Evolutionary conservation across 139 green algal genomes (phyloP).

Genomic region (Closterium sp.): DNA sequence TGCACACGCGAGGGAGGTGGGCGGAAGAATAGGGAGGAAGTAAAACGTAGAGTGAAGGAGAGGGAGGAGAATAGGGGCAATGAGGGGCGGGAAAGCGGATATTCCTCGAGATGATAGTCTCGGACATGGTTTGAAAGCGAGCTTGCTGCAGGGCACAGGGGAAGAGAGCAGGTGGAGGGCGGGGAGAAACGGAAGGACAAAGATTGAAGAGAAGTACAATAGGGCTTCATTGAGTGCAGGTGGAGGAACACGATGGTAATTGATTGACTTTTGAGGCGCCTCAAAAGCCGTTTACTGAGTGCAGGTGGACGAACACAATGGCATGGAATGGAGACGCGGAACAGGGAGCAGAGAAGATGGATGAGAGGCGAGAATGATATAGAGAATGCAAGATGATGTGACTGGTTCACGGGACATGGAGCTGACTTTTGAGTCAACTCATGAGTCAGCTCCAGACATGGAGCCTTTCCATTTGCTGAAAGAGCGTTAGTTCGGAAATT

Average conservation of each 20-base stretch:
- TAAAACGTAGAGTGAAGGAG: neutral
- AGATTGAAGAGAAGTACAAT: too few relatives aligned
- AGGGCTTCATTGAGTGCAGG: too few relatives aligned
- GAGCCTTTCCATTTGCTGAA: too few relatives aligned
- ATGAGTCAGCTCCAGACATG: too few relatives aligned
- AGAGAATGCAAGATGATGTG: neutral
- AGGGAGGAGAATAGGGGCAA: neutral
- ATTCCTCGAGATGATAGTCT: neutral
- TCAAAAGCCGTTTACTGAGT: neutral
- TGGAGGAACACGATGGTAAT: too few relatives aligned
- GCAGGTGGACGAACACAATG: neutral
- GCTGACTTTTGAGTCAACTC: too few relatives aligned
- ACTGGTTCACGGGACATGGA: too few relatives aligned
- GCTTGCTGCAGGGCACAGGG: neutral
- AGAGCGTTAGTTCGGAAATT: too few relatives aligned
- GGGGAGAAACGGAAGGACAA: neutral
- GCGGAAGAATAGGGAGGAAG: neutral
- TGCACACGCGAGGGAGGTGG: neutral
- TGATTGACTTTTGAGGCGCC: too few relatives aligned
- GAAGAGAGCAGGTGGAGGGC: neutral
- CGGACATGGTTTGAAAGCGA: neutral
- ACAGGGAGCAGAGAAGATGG: neutral
- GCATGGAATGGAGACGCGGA: neutral
- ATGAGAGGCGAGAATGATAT: neutral
- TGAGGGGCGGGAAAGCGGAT: neutral